Percentiles rank a stretch among this genome's conserved stretches.
Evolutionary conservation across 805 yeast species (phyloP).

Genomic region (Wickerhamiella brachini): DNA sequence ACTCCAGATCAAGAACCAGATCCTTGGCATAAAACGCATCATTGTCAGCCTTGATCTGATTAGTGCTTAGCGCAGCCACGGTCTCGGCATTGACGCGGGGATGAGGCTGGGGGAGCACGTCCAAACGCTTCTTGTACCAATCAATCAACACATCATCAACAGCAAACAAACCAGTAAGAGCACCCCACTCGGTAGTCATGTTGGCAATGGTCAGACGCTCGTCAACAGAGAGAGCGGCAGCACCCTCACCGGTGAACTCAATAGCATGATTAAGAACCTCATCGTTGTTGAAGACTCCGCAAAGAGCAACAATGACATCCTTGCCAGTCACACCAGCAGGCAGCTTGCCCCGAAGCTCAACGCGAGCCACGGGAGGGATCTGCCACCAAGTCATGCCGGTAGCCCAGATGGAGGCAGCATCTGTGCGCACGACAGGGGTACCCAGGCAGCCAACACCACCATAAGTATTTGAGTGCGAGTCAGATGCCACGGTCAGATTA

Average conservation of each 20-base stretch:
- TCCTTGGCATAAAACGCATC: constrained; percentile 86
- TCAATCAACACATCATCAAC: constrained; percentile 65
- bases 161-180: constrained; percentile 94
- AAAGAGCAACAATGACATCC: constrained; percentile 89
- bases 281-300: constrained; percentile 86
- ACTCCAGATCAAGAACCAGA: constrained; percentile 60
- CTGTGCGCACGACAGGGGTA: constrained; percentile 96
- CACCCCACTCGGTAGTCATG: constrained; percentile 95
- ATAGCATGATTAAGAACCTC: constrained; percentile 63
- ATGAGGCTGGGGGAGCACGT: constrained; percentile 52
- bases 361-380: constrained; percentile 96
- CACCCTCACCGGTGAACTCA: constrained; percentile 22
- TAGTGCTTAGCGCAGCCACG: constrained; percentile 37
- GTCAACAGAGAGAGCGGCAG: constrained; percentile 18
- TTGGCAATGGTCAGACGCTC: constrained; percentile 69
- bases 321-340: constrained; percentile 89
- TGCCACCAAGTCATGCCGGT: constrained; percentile 99
- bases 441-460: constrained; percentile 96
- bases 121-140: constrained; percentile 60
- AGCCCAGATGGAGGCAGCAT: constrained; percentile 99
- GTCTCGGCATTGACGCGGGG: constrained; percentile 64
- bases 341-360: constrained; percentile 66
- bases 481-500: constrained; percentile 89
- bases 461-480: constrained; percentile 93
- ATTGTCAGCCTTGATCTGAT: constrained; percentile 41